phyloP scores from a whole-genome alignment of 768 basidiomycete species.

The Naematelia encephala region DNA sequence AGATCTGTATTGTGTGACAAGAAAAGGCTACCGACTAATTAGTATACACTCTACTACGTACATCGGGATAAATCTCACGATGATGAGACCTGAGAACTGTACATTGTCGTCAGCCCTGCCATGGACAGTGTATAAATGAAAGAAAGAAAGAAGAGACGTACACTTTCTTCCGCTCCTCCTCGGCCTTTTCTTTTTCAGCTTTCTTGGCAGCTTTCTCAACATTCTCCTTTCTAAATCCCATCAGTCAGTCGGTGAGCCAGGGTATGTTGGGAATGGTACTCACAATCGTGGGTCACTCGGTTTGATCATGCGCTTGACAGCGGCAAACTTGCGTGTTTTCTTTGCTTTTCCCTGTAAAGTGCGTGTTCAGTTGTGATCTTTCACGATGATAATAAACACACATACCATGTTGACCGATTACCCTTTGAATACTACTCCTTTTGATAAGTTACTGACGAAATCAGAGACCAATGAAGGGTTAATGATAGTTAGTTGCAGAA shows the following conservation, averaged over 20 bases:
- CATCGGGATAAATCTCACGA: conserved; percentile 33
- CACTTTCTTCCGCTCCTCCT: conserved; percentile 56
- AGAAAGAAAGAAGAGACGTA: conserved; percentile 52
- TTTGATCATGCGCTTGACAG: conserved; percentile 88
- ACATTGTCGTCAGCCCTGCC: conserved; percentile 9
- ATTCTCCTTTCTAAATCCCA: conserved; percentile 75
- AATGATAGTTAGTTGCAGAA: neutral
- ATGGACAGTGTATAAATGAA: neutral
- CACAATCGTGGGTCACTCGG: conserved; percentile 90
- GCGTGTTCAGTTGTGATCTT: neutral
- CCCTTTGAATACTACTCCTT: no score
- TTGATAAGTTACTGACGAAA: no score
- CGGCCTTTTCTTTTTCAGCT: conserved; percentile 49
- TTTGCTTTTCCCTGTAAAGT: conserved; percentile 72
- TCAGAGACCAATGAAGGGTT: neutral
- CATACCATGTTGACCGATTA: neutral
- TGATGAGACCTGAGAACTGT: conserved; percentile 41
- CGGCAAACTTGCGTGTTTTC: conserved; percentile 91
- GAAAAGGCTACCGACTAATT: conserved; percentile 18
- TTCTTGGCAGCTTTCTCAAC: conserved; percentile 77
- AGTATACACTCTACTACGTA: no score
- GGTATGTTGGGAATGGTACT: conserved; percentile 50
- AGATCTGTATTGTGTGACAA: conserved; percentile 90
- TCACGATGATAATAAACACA: neutral
- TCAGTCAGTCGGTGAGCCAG: conserved; percentile 12